Evolutionary conservation across 1,284 basidiomycete genomes (phyloP).

Genomic region (Ganoderma lingzhi): DNA sequence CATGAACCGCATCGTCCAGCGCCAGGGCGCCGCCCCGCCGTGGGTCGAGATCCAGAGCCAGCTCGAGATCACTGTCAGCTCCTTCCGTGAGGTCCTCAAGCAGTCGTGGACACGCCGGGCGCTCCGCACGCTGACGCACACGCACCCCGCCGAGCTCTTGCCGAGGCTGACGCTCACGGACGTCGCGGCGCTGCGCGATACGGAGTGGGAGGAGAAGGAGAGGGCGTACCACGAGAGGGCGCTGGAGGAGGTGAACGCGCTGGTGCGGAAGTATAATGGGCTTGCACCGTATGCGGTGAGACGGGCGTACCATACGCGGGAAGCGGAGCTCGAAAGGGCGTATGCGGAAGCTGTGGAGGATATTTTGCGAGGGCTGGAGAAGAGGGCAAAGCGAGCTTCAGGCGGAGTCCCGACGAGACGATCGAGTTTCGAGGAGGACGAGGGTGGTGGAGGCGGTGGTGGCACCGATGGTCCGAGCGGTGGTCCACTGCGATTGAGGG

Average conservation of each 20-base stretch:
- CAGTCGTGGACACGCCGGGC: conserved; percentile 75
- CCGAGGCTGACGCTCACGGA: conserved; percentile 53
- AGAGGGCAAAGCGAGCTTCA: conserved; percentile 32
- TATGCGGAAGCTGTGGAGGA: conserved; percentile 63
- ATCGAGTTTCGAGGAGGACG: conserved; percentile 23
- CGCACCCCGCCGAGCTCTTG: conserved; percentile 51
- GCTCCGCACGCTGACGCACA: conserved; percentile 63
- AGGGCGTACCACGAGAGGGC: conserved; percentile 74
- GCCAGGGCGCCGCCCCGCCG: conserved; percentile 87
- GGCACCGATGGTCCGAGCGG: conserved; percentile 7
- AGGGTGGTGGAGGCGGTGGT: conserved; percentile 9
- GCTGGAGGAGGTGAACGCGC: conserved; percentile 74
- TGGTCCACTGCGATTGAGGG: conserved; percentile 31
- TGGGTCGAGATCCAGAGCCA: conserved; percentile 89
- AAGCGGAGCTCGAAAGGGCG: conserved; percentile 64
- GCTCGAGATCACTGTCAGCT: conserved; percentile 61
- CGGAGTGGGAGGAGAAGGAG: conserved; percentile 80
- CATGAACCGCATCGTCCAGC: conserved; percentile 90
- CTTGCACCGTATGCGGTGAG: conserved; percentile 81
- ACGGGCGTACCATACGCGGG: conserved; percentile 62
- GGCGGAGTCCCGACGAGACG: conserved; percentile 15
- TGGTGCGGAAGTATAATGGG: conserved; percentile 83
- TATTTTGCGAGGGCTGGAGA: conserved; percentile 54
- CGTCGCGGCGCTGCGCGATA: conserved; percentile 64
- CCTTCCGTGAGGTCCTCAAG: conserved; percentile 72